Percentiles rank a stretch among this genome's conserved stretches.
These are phyloP conservation scores for Suillus fuscotomentosus DNA, from an alignment of 768 basidiomycete species.

Conservation along the genomic window DNA sequence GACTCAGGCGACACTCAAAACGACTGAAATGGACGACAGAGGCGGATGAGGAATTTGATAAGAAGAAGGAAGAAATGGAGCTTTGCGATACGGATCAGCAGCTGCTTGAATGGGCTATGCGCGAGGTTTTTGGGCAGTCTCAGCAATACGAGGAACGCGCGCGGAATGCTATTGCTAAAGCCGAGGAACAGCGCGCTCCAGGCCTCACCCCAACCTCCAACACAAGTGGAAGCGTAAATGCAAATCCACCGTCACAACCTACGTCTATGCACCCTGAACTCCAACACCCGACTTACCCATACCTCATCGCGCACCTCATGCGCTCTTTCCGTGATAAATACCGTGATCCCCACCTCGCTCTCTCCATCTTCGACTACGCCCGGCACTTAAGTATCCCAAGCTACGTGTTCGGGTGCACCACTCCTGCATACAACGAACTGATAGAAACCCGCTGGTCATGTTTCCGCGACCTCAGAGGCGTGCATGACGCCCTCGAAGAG, in stretches of 20 bases:
- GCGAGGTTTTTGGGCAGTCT: conserved; percentile 66
- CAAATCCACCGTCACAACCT: neutral
- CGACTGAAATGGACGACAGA: conserved; percentile 50
- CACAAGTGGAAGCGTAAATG: neutral
- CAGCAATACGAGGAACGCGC: conserved; percentile 48
- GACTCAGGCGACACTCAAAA: conserved; percentile 52
- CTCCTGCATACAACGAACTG: conserved; percentile 85
- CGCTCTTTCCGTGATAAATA: conserved; percentile 75
- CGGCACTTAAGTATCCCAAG: conserved; percentile 71
- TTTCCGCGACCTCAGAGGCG: conserved; percentile 80
- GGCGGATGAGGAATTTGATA: conserved; percentile 56
- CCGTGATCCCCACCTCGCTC: conserved; percentile 73
- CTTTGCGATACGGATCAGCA: conserved; percentile 65
- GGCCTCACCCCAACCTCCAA: neutral
- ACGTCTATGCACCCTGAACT: conserved; percentile 19
- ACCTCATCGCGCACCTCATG: conserved; percentile 77
- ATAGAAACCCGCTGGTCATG: conserved; percentile 81
- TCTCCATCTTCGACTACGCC: conserved; percentile 81
- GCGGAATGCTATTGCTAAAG: conserved; percentile 33
- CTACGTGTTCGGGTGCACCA: conserved; percentile 89
- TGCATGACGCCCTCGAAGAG: conserved; percentile 71
- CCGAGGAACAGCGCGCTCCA: conserved; percentile 5
- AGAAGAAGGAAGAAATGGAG: conserved; percentile 72
- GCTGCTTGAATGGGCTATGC: conserved; percentile 70
- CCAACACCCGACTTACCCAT: conserved; percentile 69